A percentile compares a stretch with the other conserved stretches of the same genome.
These are phyloP conservation scores for Adiantum capillusveneris DNA, from an alignment of 75 land plant genomes.

Conservation along the genomic window DNA sequence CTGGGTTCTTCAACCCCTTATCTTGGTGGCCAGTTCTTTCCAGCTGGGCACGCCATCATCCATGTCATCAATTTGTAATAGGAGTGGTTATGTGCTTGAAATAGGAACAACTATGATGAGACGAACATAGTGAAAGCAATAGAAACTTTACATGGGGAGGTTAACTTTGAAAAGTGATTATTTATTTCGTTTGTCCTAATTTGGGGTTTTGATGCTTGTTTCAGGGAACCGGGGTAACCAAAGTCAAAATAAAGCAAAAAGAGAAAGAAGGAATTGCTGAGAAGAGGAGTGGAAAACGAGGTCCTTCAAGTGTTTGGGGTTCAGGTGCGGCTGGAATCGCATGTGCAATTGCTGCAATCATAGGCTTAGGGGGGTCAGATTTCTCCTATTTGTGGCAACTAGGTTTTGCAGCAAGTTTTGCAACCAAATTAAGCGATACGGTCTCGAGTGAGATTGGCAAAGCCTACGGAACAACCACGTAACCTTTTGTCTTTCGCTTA, in stretches of 20 bases:
- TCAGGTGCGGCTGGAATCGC: conserved; percentile 88
- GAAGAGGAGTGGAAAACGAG: conserved; percentile 81
- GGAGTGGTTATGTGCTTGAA: no score
- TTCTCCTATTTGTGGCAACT: conserved; percentile 59
- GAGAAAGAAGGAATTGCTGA: conserved; percentile 88
- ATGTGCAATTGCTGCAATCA: conserved; percentile 62
- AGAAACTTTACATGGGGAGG: no score
- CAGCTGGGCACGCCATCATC: no score
- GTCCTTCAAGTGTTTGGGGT: conserved; percentile 92
- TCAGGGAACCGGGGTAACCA: conserved; percentile 83
- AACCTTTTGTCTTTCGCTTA: not conserved
- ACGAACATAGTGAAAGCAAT: no score
- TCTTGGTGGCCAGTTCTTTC: no score
- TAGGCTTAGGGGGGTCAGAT: conserved; percentile 45
- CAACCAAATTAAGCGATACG: conserved; percentile 92
- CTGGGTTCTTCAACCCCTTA: no score
- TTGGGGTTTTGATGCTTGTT: not conserved
- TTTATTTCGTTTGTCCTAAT: no score
- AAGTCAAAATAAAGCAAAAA: conserved; percentile 78
- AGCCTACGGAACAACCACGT: conserved; percentile 94
- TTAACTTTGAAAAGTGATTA: no score
- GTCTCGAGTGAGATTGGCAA: conserved; percentile 96
- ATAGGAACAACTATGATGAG: no score
- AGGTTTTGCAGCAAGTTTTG: conserved; percentile 90
- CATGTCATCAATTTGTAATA: no score